A percentile compares a stretch with the other conserved stretches of the same genome.
Evolutionary conservation across 495 filamentous ascomycete species (phyloP).

Genomic region (Penicillium argentinense): DNA sequence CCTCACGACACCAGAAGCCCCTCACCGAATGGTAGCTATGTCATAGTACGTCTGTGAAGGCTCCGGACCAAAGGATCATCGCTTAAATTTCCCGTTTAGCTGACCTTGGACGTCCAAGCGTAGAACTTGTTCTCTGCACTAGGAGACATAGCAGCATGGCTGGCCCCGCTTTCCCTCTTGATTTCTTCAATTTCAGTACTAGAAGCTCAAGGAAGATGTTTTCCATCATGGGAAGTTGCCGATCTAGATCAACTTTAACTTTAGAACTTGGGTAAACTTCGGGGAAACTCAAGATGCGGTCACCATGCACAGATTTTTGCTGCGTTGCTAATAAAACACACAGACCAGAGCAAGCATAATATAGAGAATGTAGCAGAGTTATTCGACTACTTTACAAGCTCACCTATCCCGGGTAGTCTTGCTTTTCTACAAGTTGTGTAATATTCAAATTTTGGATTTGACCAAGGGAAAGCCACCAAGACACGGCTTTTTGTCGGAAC

Average conservation of each 20-base stretch:
- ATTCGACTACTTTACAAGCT: no score
- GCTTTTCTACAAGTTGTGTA: no score
- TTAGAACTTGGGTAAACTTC: conserved; percentile 8
- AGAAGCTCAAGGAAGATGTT: no score
- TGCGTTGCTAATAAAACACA: not conserved
- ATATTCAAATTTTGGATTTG: not conserved
- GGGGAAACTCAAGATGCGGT: not conserved
- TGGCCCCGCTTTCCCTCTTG: not conserved
- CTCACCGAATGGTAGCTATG: not conserved
- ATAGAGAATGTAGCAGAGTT: no score
- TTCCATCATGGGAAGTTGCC: not conserved
- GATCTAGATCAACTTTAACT: not conserved
- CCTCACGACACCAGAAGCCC: not conserved
- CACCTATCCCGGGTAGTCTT: no score
- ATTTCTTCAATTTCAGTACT: not conserved
- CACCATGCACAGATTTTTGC: not conserved
- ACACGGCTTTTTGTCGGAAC: not conserved
- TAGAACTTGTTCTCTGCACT: not conserved
- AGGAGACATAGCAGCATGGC: not conserved
- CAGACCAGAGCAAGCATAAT: no score
- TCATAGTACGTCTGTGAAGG: not conserved
- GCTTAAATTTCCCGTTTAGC: not conserved
- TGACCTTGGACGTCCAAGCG: not conserved
- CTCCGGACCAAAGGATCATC: not conserved
- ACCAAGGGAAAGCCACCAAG: not conserved